Percentiles rank a stretch among this genome's conserved stretches.
Evolutionary conservation across 169 alveolate genomes (phyloP).

Genomic region (Cyclospora cayetanensis): DNA sequence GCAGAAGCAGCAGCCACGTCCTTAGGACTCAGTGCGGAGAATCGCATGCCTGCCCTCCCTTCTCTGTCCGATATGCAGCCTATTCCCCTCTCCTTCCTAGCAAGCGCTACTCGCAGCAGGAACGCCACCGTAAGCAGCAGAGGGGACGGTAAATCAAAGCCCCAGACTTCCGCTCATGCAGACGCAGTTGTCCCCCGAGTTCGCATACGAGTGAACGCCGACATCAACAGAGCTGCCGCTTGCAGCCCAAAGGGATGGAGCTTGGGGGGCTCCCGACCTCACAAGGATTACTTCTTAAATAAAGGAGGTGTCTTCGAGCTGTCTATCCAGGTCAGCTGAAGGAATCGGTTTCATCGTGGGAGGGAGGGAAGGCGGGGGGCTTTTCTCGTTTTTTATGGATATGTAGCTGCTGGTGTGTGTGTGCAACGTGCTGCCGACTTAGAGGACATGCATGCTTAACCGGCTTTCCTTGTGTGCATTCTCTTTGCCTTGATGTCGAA

Average conservation of each 20-base stretch:
- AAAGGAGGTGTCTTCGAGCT: background rate
- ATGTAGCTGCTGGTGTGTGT: background rate
- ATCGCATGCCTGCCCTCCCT: background rate
- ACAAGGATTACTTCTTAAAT: background rate
- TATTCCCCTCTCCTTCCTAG: background rate
- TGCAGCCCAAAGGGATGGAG: background rate
- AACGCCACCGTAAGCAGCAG: background rate
- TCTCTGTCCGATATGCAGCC: background rate
- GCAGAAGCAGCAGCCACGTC: slow-evolving; percentile 5
- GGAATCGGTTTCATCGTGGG: background rate
- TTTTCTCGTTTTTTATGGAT: background rate
- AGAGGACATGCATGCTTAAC: background rate
- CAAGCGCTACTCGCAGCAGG: slow-evolving; percentile 1
- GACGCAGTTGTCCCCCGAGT: background rate
- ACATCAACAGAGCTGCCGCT: background rate
- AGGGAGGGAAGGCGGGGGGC: background rate
- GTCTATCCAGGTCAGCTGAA: background rate
- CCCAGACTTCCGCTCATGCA: too few species aligned
- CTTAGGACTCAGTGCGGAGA: background rate
- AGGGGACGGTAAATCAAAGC: too few species aligned
- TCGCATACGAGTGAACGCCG: background rate
- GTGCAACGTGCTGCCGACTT: background rate
- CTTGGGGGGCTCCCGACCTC: background rate
- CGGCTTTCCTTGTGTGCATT: too few species aligned
- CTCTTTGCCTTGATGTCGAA: too few species aligned